A percentile compares a stretch with the other conserved stretches of the same genome.
These are phyloP conservation scores for Sugiyamaella smithiae DNA, from an alignment of 805 yeast species.

Conservation along the genomic window DNA sequence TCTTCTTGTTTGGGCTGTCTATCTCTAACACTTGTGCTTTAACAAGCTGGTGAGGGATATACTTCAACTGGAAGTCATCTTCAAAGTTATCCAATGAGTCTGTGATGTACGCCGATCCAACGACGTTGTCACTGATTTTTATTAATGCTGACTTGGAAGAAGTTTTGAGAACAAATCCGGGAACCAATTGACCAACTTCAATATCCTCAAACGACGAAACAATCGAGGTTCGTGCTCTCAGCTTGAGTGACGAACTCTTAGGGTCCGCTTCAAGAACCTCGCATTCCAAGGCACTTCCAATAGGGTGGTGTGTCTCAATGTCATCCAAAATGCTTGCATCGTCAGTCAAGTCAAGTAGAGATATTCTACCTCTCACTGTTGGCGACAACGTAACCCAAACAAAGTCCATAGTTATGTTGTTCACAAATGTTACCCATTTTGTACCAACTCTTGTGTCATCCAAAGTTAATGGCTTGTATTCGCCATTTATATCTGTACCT, in stretches of 20 bases:
- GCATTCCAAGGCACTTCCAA: conserved; percentile 68
- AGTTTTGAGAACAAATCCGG: conserved; percentile 20
- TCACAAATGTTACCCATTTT: conserved; percentile 58
- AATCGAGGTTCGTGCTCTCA: conserved; percentile 46
- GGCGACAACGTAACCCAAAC: conserved; percentile 73
- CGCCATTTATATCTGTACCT: conserved; percentile 40
- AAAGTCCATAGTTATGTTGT: conserved; percentile 56
- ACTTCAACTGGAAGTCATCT: conserved; percentile 16
- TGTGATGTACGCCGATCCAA: conserved; percentile 26
- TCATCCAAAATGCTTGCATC: conserved; percentile 46
- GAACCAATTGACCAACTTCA: conserved; percentile 18
- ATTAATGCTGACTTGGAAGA: conserved; percentile 39
- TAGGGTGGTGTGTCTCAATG: conserved; percentile 57
- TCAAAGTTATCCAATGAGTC: conserved; percentile 26
- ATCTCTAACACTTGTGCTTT: conserved; percentile 33
- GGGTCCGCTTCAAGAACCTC: conserved; percentile 52
- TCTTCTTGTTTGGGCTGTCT: conserved; percentile 49
- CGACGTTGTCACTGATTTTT: conserved; percentile 30
- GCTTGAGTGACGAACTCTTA: conserved; percentile 49
- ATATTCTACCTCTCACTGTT: conserved; percentile 59
- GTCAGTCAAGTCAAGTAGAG: conserved; percentile 60
- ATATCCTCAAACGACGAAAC: conserved; percentile 17
- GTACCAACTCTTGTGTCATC: conserved; percentile 49
- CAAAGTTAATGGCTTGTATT: conserved; percentile 36
- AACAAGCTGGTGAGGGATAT: conserved; percentile 23